phyloP scores from a whole-genome alignment of 257 asterid species.

The Solanum neorickii region DNA sequence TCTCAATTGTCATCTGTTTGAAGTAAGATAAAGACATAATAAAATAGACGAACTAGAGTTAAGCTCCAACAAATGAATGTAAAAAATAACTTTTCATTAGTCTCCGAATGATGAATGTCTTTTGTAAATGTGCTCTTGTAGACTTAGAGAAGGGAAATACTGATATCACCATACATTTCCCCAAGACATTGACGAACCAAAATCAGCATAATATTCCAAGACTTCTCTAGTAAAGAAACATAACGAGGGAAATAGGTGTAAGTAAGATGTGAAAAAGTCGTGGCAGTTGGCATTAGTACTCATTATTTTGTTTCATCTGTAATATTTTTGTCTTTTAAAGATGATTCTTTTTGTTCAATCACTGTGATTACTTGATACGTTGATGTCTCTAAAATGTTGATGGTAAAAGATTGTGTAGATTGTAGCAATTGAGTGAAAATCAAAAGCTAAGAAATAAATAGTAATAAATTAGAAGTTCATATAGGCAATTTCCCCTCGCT shows the following conservation, averaged over 20 bases:
- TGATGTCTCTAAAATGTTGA: too few species aligned
- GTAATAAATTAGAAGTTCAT: too few species aligned
- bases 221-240: conserved; percentile 25
- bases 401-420: too few species aligned
- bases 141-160: conserved; percentile 75
- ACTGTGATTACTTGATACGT: too few species aligned
- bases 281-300: too few species aligned
- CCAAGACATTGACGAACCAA: conserved; percentile 64
- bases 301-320: too few species aligned
- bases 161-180: too few species aligned
- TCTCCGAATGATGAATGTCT: conserved; percentile 86
- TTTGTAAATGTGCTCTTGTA: conserved; percentile 95
- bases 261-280: not conserved
- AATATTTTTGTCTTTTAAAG: not conserved
- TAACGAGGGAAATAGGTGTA: not conserved
- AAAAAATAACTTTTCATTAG: conserved; percentile 85
- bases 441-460: too few species aligned
- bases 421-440: too few species aligned
- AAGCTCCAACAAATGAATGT: conserved; percentile 75
- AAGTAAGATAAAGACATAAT: conserved; percentile 81
- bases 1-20: conserved; percentile 94
- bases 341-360: too few species aligned
- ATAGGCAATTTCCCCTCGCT: not conserved
- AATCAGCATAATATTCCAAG: conserved; percentile 74
- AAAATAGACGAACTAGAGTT: conserved; percentile 79